Evolutionary conservation across 495 filamentous ascomycete genomes (phyloP), one percentile per base, ranked within the genome.

Genomic region (Lasiosphaeriaceae sp.): DNA sequence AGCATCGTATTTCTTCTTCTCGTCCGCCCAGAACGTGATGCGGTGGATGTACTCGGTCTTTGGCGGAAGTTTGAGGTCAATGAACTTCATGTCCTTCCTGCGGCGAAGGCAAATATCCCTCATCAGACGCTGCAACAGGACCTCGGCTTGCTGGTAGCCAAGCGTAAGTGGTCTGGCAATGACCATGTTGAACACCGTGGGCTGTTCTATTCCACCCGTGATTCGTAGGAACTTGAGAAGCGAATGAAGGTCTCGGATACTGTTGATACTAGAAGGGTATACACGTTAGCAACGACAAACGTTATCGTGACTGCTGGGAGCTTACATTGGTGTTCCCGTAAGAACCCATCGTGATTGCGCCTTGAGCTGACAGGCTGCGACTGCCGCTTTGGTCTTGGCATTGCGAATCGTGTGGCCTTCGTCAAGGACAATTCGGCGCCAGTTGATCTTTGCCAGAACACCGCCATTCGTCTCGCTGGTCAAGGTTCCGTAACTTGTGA

Each of bases 361-460:
- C 12, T 83, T 66, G 11, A 97, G 67, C 49, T 71, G 74, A 56
- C 76, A 84, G 2, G 85, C 89, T 12, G 90, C 89, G 47, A 84
- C 69, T 0, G 90, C 80, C 4, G 77, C 80, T 62, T 89, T 89
- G 0, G 90, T 87, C 35, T 80, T 79, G 21, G 84, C 85, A 58
- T 95, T 96, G 21, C 92, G 83, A 52, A 96, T 91, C 2, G 75
- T 86, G 65, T 97, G 92, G 0, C 88, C 92, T 76, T 97, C 92
- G 57, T 96, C 92, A 6, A 96, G 76, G 11, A 96, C 86, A 12
- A 96, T 74, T 17, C 92, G 87, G 23, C 87, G 82, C 90, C 90
- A 97, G 2, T 86, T 73, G 3, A 88, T 60, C 0, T 84, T 83
- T 63, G 85, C 86, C 0, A 96, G 74, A 6, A 81, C 71, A 6